Evolutionary conservation across 2,329 filamentous ascomycete genomes (phyloP), one percentile per base, ranked within the genome.

Genomic region (Dothidotthia symphoricarpi): DNA sequence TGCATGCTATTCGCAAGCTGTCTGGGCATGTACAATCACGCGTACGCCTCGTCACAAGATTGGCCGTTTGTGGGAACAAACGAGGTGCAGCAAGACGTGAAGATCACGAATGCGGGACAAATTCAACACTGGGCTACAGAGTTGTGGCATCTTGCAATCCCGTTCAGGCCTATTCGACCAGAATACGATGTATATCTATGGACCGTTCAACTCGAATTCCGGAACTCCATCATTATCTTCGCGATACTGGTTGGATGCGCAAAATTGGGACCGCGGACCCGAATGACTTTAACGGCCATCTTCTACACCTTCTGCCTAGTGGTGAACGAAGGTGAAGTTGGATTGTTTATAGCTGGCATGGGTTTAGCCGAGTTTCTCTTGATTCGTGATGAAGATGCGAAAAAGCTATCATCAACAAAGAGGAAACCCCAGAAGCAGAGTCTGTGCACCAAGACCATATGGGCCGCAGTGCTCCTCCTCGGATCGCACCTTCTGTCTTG

Each of bases 401-500:
- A 45, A 32, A 29, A 26, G 13, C 43, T 36, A n/a, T 37, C 39
- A 13, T 29, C 33, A 3, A 6, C 31, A 11, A 17, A 39, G 11
- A 7, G 13, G 11, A 12, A 31, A 31, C 6, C 4, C 10, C 69
- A 28, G 6, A 19, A 16, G 13, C 39, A 39, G 17, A 37, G 29
- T 26, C 34, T 16, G 16, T 39, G 28, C 6, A 24, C 10, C 12
- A 33, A 39, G 16, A 24, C 32, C 8, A 22, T 36, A 3, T 24
- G 42, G 45, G 22, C 24, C 4, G 16, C 34, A 22, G 32, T 76
- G 30, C 71, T 71, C 39, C 49, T 77, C 13, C 16, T 72, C 2
- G 73, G 70, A 9, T 64, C 82, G 6, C 81, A 76, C 51, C 59
- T 81, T 6, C 72, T 69, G 64, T 75, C 61, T 8, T 70, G 68